A percentile compares a stretch with the other conserved stretches of the same genome.
phyloP scores from a whole-genome alignment of 2,329 filamentous ascomycete genomes.

The Eutypa lata region DNA sequence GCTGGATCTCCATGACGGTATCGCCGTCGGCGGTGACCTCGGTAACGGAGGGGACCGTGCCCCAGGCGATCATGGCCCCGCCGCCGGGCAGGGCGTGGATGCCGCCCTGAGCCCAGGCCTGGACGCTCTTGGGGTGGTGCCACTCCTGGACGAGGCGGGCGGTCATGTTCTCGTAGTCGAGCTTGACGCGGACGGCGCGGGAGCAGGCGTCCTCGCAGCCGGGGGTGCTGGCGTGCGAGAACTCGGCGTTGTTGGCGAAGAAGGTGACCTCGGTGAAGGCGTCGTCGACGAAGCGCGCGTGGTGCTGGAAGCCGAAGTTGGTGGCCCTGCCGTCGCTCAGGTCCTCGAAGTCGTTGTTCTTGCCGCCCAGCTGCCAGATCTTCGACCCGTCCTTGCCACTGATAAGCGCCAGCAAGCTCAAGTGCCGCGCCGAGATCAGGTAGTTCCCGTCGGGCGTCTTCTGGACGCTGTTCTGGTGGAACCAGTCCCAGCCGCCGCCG shows the following conservation, averaged over 20 bases:
- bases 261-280: constrained; percentile 24
- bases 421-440: constrained; percentile 29
- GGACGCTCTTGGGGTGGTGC: constrained; percentile 26
- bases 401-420: constrained; percentile 24
- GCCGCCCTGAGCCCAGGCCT: constrained; percentile 36
- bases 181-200: constrained; percentile 42
- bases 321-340: constrained; percentile 29
- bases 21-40: constrained; percentile 43
- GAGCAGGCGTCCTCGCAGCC: constrained; percentile 19
- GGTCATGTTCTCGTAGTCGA: constrained; percentile 38
- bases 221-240: constrained; percentile 10
- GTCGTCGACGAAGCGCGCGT: constrained; percentile 28
- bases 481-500: constrained; percentile 27
- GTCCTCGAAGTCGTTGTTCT: constrained; percentile 30
- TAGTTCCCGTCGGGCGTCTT: constrained; percentile 33
- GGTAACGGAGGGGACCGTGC: constrained; percentile 42
- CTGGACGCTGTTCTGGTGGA: constrained; percentile 32
- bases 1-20: constrained; percentile 43
- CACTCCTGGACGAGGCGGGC: constrained; percentile 42
- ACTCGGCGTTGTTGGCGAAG: constrained; percentile 32
- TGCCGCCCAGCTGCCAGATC: constrained; percentile 33
- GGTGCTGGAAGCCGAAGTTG: constrained; percentile 33
- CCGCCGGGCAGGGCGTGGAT: constrained; percentile 51
- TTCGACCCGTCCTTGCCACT: constrained; percentile 23
- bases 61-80: constrained; percentile 55